Evolutionary conservation across 306 rosid species (phyloP), one percentile per base, ranked within the genome.

Genomic region (Amphicarpaea edgeworthii): DNA sequence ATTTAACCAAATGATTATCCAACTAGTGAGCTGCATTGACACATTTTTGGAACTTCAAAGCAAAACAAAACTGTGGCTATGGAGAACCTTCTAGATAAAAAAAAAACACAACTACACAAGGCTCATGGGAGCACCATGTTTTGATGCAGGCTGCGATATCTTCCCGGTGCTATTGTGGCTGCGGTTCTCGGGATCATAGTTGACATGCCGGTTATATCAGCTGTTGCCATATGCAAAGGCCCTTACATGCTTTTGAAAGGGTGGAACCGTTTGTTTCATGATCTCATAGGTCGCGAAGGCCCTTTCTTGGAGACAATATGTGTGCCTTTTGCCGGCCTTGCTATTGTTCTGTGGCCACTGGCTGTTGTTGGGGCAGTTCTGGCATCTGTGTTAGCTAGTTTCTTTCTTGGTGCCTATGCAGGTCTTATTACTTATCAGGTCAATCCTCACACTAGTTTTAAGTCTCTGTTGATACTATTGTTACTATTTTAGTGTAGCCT

Each of bases 261-360:
- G 28, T 96, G 98, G 98, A 87, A 85, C 11, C 97, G 99, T 76
- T 89, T 96, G 85, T 82, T 96, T 84, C 93, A 87, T 24, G 99
- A 96, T 70, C 99, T 96, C 50, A 80, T 92, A 7, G 99, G 99
- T 51, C 98, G 99, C 3, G 99, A 96, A 88, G 99, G 99, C n/a
- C 99, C 98, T 60, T 96, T 96, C 95, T 87, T 92, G 85, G 99
- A 96, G 80, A 96, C 98, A 57, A 92, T 96, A 74, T 96, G 99
- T 28, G 96, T 96, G 41, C 99, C 99, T 26, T 87, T 96, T 76
- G 99, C 99, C 0, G 99, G 99, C 65, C 93, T 96, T 80, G 97
- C 88, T 32, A 89, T 96, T 51, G 74, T 96, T 61, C 77, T 96
- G 70, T 96, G 98, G 99, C 99, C 99, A 58, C 67, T 96, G 80